These are phyloP conservation scores for Curvularia spicifera DNA, from an alignment of 2,329 filamentous ascomycete species.

Conservation along the genomic window DNA sequence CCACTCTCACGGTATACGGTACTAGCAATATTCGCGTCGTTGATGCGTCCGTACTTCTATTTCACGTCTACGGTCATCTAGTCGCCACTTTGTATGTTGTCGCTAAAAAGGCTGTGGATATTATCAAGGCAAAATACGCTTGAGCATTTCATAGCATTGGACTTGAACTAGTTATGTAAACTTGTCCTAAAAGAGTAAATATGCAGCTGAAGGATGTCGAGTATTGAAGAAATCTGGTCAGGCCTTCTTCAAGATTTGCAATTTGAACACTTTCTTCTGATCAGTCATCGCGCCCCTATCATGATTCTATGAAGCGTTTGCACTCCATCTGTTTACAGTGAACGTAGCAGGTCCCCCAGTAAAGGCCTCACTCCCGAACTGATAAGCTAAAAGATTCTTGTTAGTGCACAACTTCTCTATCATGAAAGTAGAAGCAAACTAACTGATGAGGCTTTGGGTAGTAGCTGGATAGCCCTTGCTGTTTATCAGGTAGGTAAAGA, in stretches of 20 bases:
- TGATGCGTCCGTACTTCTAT: conserved; percentile 2
- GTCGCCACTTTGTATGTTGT: conserved; percentile 4
- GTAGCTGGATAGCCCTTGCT: conserved; percentile 52
- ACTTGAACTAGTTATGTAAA: no score
- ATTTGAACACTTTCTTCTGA: background rate
- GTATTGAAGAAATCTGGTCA: no score
- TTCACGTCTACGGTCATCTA: conserved; percentile 4
- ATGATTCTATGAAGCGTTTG: conserved; percentile 8
- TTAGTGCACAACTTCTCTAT: conserved; percentile 1
- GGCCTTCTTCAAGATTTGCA: background rate
- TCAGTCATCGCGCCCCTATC: background rate
- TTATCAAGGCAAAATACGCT: conserved; percentile 1
- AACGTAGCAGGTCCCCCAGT: conserved; percentile 30
- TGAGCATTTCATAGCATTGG: background rate
- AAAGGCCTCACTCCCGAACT: conserved; percentile 34
- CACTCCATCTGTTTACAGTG: conserved; percentile 23
- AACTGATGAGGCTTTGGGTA: conserved; percentile 32
- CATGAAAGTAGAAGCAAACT: conserved; percentile 4
- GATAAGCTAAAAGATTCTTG: conserved; percentile 17
- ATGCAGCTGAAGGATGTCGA: no score
- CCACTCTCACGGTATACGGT: conserved; percentile 4
- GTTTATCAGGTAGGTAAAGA: conserved; percentile 62
- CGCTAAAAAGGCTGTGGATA: conserved; percentile 3
- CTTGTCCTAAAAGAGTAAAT: no score
- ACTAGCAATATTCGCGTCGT: conserved; percentile 7